phyloP scores from a whole-genome alignment of 1,284 basidiomycete genomes.

The Rhodotorula sp. region DNA sequence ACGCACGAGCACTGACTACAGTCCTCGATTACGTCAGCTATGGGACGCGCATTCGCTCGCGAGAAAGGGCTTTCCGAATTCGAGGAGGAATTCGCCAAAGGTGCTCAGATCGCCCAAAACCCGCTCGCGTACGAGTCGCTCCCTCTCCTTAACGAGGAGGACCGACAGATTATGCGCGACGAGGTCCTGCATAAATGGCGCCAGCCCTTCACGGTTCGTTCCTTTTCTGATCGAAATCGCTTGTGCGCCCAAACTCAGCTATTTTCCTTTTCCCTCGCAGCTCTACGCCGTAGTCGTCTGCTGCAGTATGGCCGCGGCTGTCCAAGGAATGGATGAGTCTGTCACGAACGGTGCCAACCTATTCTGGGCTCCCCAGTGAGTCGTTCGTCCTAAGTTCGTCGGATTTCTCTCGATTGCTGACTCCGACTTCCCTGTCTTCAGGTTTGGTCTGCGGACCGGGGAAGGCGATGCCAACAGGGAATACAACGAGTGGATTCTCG shows the following conservation, averaged over 20 bases:
- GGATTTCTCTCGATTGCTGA: not conserved
- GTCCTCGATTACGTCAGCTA: not conserved
- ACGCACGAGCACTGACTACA: not conserved
- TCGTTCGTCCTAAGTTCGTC: no score
- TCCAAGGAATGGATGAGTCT: slow-evolving; percentile 46
- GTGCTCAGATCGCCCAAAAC: slow-evolving; percentile 35
- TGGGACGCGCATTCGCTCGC: slow-evolving; percentile 38
- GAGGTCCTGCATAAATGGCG: slow-evolving; percentile 47
- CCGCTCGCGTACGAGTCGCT: slow-evolving; percentile 43
- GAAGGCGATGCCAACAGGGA: not conserved
- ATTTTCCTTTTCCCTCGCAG: slow-evolving; percentile 9
- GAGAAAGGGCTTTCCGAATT: slow-evolving; percentile 36
- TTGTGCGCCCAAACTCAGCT: not conserved
- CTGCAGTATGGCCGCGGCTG: slow-evolving; percentile 49
- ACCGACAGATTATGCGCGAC: slow-evolving; percentile 43
- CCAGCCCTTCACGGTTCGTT: slow-evolving; percentile 44
- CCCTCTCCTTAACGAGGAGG: slow-evolving; percentile 45
- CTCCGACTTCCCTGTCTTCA: not conserved
- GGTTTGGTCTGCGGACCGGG: slow-evolving; percentile 30
- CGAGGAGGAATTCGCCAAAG: slow-evolving; percentile 33
- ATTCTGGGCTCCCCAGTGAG: slow-evolving; percentile 8
- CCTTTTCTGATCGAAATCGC: no score
- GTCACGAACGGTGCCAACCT: slow-evolving; percentile 49
- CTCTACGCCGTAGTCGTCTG: slow-evolving; percentile 49
- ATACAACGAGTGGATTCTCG: slow-evolving; percentile 19